These are phyloP conservation scores for Catunica adiposa DNA, from an alignment of 2,329 filamentous ascomycete genomes.

Conservation along the genomic window DNA sequence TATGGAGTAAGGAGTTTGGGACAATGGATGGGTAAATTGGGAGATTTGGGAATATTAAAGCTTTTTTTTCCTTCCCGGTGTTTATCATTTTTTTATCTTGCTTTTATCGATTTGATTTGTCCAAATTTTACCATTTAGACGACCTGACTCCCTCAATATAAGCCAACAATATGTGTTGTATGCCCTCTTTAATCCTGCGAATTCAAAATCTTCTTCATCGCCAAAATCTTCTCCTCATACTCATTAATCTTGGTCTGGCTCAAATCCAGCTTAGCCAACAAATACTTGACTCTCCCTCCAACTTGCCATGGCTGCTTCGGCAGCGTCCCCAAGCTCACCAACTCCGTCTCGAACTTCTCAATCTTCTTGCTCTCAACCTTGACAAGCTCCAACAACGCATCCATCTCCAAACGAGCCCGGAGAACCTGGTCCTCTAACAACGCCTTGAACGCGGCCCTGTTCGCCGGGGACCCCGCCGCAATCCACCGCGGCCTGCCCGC, in stretches of 20 bases:
- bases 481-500: constrained; percentile 67
- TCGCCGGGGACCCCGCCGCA: constrained; percentile 70
- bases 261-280: constrained; percentile 55
- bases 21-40: too few relatives aligned
- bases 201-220: constrained; percentile 44
- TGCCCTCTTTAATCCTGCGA: neutral
- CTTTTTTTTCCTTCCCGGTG: too few relatives aligned
- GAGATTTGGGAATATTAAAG: too few relatives aligned
- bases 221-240: constrained; percentile 56
- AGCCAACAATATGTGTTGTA: too few relatives aligned
- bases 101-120: too few relatives aligned
- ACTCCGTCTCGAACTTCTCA: constrained; percentile 62
- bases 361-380: constrained; percentile 59
- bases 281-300: constrained; percentile 48
- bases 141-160: too few relatives aligned
- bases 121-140: too few relatives aligned
- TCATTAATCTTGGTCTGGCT: constrained; percentile 58
- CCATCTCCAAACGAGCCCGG: constrained; percentile 55
- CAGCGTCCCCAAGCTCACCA: constrained; percentile 52
- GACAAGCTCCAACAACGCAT: constrained; percentile 49
- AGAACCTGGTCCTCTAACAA: constrained; percentile 58
- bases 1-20: too few relatives aligned
- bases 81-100: too few relatives aligned
- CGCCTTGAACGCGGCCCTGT: constrained; percentile 62
- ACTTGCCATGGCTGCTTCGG: constrained; percentile 56